Evolutionary conservation across 1,139 yeast genomes (phyloP).

Genomic region (Geotrichum phurueaensis): DNA sequence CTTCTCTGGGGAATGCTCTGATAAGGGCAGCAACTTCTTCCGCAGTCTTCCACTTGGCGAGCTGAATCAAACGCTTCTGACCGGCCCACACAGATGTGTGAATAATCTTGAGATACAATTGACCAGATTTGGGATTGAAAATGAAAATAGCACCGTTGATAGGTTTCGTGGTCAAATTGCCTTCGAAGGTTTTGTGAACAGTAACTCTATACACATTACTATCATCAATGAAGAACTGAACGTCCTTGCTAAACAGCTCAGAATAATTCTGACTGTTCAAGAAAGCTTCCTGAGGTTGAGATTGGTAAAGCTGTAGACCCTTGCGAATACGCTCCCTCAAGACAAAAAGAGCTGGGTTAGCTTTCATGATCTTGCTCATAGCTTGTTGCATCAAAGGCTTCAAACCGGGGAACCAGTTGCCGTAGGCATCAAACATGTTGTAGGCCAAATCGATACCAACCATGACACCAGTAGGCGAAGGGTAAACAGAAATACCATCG

Average conservation of each 20-base stretch:
- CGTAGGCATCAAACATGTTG: constrained; percentile 93
- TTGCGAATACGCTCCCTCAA: constrained; percentile 89
- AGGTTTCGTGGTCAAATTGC: constrained; percentile 87
- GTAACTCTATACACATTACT: constrained; percentile 92
- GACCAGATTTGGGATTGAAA: constrained; percentile 73
- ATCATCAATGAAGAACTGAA: constrained; percentile 83
- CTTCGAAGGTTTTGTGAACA: constrained; percentile 87
- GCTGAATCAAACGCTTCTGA: constrained; percentile 85
- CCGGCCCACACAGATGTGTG: constrained; percentile 98
- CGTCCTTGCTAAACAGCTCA: constrained; percentile 78
- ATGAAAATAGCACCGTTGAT: constrained; percentile 90
- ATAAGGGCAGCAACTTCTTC: constrained; percentile 93
- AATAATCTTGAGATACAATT: constrained; percentile 76
- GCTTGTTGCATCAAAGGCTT: constrained; percentile 88
- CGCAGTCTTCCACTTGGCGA: constrained; percentile 97
- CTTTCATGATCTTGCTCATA: constrained; percentile 89
- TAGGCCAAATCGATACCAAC: constrained; percentile 91
- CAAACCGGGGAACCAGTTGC: constrained; percentile 95
- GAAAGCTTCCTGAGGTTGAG: constrained; percentile 89
- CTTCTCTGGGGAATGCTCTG: constrained; percentile 84
- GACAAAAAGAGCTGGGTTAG: constrained; percentile 89
- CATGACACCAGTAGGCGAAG: constrained; percentile 89
- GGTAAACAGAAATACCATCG: constrained; percentile 79
- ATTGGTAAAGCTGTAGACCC: constrained; percentile 86
- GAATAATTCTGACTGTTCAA: constrained; percentile 85